These are phyloP conservation scores for Selaginella tamariscina DNA, from an alignment of 75 land plant genomes.

Conservation along the genomic window DNA sequence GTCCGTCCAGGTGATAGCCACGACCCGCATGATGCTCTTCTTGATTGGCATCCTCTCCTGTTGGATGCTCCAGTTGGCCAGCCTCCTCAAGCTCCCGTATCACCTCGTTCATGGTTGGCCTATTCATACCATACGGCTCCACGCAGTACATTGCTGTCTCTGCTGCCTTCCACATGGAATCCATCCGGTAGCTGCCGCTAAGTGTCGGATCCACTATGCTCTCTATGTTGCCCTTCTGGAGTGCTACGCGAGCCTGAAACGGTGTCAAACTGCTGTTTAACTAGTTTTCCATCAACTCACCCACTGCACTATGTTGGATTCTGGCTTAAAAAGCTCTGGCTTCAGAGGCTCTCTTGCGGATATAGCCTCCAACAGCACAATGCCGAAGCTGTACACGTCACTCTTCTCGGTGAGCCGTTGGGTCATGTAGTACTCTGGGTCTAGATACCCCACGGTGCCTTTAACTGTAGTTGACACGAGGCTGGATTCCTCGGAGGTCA, in stretches of 20 bases:
- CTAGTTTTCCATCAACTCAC: too few relatives aligned
- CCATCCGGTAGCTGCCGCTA: conserved; percentile 30
- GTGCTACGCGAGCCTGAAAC: conserved; percentile 18
- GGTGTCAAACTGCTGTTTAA: too few relatives aligned
- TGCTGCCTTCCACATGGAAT: conserved; percentile 39
- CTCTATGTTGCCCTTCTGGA: conserved; percentile 17
- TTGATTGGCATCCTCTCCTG: not conserved
- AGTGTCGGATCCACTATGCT: conserved; percentile 36
- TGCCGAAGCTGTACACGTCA: not conserved
- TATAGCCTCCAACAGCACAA: not conserved
- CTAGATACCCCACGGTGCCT: conserved; percentile 7
- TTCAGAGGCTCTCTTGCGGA: not conserved
- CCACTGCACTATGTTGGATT: not conserved
- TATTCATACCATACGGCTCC: conserved; percentile 29
- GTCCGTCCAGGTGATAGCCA: not conserved
- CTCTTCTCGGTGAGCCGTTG: conserved; percentile 1
- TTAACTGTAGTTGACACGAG: conserved; percentile 4
- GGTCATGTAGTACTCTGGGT: conserved; percentile 6
- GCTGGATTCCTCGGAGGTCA: not conserved
- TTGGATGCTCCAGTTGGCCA: not conserved
- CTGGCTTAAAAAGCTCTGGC: not conserved
- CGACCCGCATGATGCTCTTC: not conserved
- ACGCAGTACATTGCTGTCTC: conserved; percentile 32
- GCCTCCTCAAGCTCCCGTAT: conserved; percentile 37
- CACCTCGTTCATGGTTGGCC: conserved; percentile 36